Percentiles rank a stretch among this genome's conserved stretches.
Evolutionary conservation across 2,329 filamentous ascomycete genomes (phyloP).

Genomic region (Pseudocercospora eumusae): DNA sequence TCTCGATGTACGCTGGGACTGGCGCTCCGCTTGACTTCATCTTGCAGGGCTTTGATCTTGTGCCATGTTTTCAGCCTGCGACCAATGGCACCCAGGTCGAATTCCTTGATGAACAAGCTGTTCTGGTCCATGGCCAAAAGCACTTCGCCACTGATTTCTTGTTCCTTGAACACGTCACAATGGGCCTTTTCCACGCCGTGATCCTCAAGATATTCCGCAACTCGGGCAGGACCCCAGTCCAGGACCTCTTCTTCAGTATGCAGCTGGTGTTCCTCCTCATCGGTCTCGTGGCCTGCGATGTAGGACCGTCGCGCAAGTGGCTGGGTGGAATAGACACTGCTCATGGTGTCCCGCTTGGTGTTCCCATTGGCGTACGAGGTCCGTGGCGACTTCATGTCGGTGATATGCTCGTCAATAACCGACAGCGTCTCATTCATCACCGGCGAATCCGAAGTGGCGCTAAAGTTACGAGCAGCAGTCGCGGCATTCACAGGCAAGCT

Average conservation of each 20-base stretch:
- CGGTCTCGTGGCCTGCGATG: slow-evolving; percentile 90
- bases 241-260: slow-evolving; percentile 74
- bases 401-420: slow-evolving; percentile 96
- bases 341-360: slow-evolving; percentile 49
- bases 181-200: slow-evolving; percentile 83
- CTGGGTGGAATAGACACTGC: slow-evolving; percentile 80
- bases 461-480: slow-evolving; percentile 18
- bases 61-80: slow-evolving; percentile 92
- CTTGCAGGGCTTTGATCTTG: slow-evolving; percentile 88
- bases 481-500: slow-evolving; percentile 26
- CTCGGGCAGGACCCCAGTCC: slow-evolving; percentile 75
- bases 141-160: slow-evolving; percentile 94
- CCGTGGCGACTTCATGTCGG: slow-evolving; percentile 67
- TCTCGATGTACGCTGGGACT: slow-evolving; percentile 37
- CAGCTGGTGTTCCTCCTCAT: slow-evolving; percentile 79
- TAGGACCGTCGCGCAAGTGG: slow-evolving; percentile 79
- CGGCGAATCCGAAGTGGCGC: slow-evolving; percentile 48
- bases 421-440: slow-evolving; percentile 94
- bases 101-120: slow-evolving; percentile 92
- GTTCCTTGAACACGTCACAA: slow-evolving; percentile 90
- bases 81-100: slow-evolving; percentile 88
- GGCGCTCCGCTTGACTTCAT: slow-evolving; percentile 71
- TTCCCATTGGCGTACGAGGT: slow-evolving; percentile 50
- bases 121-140: slow-evolving; percentile 93
- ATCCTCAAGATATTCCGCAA: slow-evolving; percentile 85